Base-by-base conservation (phyloP, 176 grass and related monocot species). In the Oryza australiensis region DNA sequence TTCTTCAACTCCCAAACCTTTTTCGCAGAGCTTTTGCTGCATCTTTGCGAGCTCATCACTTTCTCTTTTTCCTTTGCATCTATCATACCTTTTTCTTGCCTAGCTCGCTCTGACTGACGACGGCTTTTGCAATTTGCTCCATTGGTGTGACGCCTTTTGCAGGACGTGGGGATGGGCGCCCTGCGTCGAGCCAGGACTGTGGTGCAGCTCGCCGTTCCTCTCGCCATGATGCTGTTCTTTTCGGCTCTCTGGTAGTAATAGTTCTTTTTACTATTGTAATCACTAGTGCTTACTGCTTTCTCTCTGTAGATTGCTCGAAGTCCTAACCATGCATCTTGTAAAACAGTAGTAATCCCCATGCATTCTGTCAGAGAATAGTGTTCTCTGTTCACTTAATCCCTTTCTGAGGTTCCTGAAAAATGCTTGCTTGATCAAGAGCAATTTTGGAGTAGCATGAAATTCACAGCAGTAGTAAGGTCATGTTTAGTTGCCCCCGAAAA, bases 111-210 rank as follows among this genome's bases (percentile, higher is more conserved):
- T 79, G 75, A 79, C 68, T 79, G 75, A 79, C 60, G 66, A 45
- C n/a, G n/a, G 7, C 35, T 79, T 88, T 51, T 40, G 49, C 49
- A 53, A 53, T 53, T 53, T 53, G 37, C n/a, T 15, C 68, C 46
- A 38, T 73, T 46, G 75, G 18, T 8, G 3, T 20, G 37, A 23
- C 76, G 79, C 79, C 85, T 72, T 87, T 85, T 43, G 83, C 83
- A 89, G 88, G 78, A 67, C n/a, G 66, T 82, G 45, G 88, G 78
- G 73, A 82, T 78, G 78, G 88, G 66, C n/a, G n/a, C 83, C 27
- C 59, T 26, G 73, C 78, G 67, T 82, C 43, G 66, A 62, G 34
- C 62, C 66, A 72, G 26, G 27, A 26, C 33, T 73, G 73, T 73
- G 73, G 0, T 7, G 49, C 78, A 53, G 27, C 35, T 78, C 15